phyloP scores from a whole-genome alignment of 2,329 filamentous ascomycete genomes.

The Ceratocystis alfenasii region DNA sequence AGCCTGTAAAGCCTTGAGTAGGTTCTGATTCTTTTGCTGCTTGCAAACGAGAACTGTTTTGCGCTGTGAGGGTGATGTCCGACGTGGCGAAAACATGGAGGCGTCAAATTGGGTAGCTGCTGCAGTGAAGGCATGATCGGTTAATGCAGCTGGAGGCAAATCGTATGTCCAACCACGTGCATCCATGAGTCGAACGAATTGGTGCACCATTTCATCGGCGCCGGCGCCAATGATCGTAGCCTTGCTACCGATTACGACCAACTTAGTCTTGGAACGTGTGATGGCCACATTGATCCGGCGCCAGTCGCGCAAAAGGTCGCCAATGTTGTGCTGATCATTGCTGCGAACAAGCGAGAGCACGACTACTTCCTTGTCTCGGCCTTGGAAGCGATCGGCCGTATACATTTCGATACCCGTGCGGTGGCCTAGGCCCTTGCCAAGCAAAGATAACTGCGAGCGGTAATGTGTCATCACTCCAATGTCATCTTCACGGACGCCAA shows the following conservation, averaged over 20 bases:
- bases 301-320: slow-evolving; percentile 84
- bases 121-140: slow-evolving; percentile 57
- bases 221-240: slow-evolving; percentile 63
- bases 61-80: slow-evolving; percentile 23
- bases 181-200: slow-evolving; percentile 68
- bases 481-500: slow-evolving; percentile 60
- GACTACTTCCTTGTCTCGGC: slow-evolving; percentile 86
- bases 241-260: slow-evolving; percentile 75
- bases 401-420: slow-evolving; percentile 71
- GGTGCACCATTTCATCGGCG: slow-evolving; percentile 62
- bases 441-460: slow-evolving; percentile 73
- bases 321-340: slow-evolving; percentile 73
- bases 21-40: slow-evolving; percentile 25
- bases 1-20: slow-evolving; percentile 27
- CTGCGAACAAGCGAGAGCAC: slow-evolving; percentile 78
- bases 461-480: slow-evolving; percentile 97
- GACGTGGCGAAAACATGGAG: slow-evolving; percentile 12
- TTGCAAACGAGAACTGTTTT: background rate
- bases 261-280: slow-evolving; percentile 81
- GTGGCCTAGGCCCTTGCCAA: slow-evolving; percentile 58
- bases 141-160: slow-evolving; percentile 50
- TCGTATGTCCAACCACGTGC: slow-evolving; percentile 68
- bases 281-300: slow-evolving; percentile 90
- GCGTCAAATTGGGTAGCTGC: slow-evolving; percentile 34
- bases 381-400: slow-evolving; percentile 93